Evolutionary conservation across 2,329 filamentous ascomycete genomes (phyloP).

Genomic region (Colletotrichum trifolii): DNA sequence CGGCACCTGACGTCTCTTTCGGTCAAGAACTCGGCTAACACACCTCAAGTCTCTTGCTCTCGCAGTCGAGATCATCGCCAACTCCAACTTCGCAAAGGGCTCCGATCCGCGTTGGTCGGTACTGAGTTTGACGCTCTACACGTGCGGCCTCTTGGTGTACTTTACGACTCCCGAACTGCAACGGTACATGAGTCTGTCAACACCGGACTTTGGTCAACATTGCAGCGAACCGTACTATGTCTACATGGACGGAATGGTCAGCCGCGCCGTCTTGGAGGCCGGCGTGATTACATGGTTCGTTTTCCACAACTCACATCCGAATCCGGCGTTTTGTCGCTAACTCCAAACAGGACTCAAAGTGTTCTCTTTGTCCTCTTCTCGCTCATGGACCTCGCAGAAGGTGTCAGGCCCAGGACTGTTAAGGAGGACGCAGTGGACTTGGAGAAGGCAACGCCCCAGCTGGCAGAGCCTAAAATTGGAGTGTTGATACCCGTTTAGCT

Average conservation of each 20-base stretch:
- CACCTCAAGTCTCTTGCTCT: background rate
- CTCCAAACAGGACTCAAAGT: background rate
- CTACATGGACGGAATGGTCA: background rate
- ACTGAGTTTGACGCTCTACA: background rate
- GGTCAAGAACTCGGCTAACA: background rate
- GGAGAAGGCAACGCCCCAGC: background rate
- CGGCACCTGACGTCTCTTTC: background rate
- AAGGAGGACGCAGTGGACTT: background rate
- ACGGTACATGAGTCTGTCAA: background rate
- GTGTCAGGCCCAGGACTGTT: background rate
- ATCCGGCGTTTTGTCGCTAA: background rate
- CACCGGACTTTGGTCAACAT: background rate
- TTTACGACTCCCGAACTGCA: background rate
- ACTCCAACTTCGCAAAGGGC: background rate
- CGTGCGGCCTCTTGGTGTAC: background rate
- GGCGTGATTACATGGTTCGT: conserved; percentile 2
- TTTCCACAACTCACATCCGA: background rate
- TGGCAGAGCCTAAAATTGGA: background rate
- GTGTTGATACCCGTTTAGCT: background rate
- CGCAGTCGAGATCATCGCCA: background rate
- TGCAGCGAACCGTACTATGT: background rate
- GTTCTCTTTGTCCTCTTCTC: conserved; percentile 5
- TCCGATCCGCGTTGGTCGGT: conserved; percentile 9
- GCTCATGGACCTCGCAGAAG: background rate
- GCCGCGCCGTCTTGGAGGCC: background rate